phyloP scores from a whole-genome alignment of 1,139 yeast species.

The Hanseniaspora gamundiae region DNA sequence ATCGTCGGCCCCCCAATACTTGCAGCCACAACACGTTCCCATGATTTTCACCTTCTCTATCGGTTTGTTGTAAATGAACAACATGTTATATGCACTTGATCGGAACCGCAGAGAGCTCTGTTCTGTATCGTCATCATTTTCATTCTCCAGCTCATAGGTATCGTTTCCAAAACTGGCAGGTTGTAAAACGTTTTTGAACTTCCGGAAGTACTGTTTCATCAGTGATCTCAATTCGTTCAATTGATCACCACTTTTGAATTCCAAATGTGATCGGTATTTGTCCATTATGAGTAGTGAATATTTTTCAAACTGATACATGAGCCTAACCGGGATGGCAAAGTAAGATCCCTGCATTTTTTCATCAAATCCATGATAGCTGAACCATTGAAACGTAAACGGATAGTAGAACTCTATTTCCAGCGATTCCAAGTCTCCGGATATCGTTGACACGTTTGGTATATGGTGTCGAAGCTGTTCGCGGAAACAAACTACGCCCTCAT shows the following conservation, averaged over 20 bases:
- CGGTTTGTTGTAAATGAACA: slow-evolving; percentile 1
- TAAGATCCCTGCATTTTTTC: neutral
- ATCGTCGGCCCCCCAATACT: neutral
- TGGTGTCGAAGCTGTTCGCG: neutral
- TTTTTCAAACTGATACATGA: neutral
- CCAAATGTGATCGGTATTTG: neutral
- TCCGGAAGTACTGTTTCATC: neutral
- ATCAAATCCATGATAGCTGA: neutral
- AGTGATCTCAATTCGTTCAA: neutral
- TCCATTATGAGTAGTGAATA: neutral
- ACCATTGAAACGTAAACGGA: slow-evolving; percentile 1
- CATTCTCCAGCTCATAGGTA: too few species aligned
- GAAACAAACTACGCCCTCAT: neutral
- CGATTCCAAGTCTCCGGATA: too few species aligned
- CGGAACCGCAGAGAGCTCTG: neutral
- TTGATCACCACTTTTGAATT: neutral
- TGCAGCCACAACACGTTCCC: slow-evolving; percentile 1
- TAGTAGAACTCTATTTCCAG: neutral
- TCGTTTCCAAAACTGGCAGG: too few species aligned
- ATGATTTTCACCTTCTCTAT: neutral
- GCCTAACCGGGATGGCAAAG: neutral
- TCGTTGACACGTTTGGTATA: neutral
- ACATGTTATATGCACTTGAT: neutral
- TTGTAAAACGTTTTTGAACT: neutral
- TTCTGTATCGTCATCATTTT: neutral